Evolutionary conservation across 2,329 filamentous ascomycete genomes (phyloP), one percentile per base, ranked within the genome.

Genomic region (Microdochium trichocladiopsis): DNA sequence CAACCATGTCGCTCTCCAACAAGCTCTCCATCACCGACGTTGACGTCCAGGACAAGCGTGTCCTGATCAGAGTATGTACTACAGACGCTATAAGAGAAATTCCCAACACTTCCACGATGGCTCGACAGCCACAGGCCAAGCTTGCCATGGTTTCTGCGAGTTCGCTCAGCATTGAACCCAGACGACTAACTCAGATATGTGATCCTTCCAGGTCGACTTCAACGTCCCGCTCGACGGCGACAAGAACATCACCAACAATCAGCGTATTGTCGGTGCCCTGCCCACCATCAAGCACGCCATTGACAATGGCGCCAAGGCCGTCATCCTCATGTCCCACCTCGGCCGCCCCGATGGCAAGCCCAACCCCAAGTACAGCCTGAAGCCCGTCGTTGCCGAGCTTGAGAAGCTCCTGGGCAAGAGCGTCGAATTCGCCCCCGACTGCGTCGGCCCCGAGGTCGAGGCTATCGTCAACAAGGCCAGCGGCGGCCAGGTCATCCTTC

Each of bases 301-400:
- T 66, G 89, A 95, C 61, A 76, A 95, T 72, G 90, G 89, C 62
- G 92, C 92, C 69, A 95, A 95, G 80, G 79, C 91, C 49, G 92
- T 99, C 56, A 76, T 97, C 66, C 83, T 99, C 69, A 99, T 99
- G 94, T 97, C 93, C 68, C 94, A 99, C 74, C 88, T 99, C 57
- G 94, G 94, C 66, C 93, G 94, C 51, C 94, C 94, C 58, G 88
- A 97, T 69, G 94, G 94, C 71, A 85, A 90, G 72, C 77, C 75
- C 68, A 95, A 95, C 77, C 72, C 83, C 61, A 97, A 99, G 79
- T 99, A 94, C 85, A 95, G 89, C 67, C 80, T 99, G 68, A 85
- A 92, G 79, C 92, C 93, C 56, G 90, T 99, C 58, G 87, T 94
- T 28, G 78, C 89, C 58, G 90, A 95, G 77, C 86, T 96, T 52